A percentile compares a stretch with the other conserved stretches of the same genome.
Evolutionary conservation across 1,284 basidiomycete genomes (phyloP).

Genomic region (Ceratobasidium sp.): DNA sequence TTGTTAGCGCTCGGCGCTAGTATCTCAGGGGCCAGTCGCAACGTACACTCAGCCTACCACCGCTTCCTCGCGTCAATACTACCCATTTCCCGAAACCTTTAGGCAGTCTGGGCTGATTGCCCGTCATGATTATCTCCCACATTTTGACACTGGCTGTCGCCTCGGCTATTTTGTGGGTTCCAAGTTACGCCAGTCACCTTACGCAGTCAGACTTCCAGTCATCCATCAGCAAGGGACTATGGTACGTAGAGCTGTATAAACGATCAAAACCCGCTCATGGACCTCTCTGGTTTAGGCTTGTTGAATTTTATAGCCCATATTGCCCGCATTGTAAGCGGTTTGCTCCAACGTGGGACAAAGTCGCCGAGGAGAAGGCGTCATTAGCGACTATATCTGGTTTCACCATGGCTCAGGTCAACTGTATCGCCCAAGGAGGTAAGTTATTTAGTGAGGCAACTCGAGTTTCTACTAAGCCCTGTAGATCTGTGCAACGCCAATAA

Average conservation of each 20-base stretch:
- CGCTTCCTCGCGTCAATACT: background rate
- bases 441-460: conserved; percentile 44
- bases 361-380: conserved; percentile 68
- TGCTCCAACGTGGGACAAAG: conserved; percentile 84
- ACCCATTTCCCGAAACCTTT: background rate
- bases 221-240: conserved; percentile 47
- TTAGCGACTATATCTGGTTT: conserved; percentile 69
- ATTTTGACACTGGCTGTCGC: conserved; percentile 29
- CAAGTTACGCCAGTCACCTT: conserved; percentile 31
- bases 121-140: conserved; percentile 2
- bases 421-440: conserved; percentile 84
- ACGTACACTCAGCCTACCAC: conserved; percentile 27
- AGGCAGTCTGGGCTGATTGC: conserved; percentile 7
- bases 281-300: conserved; percentile 59
- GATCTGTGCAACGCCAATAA: conserved; percentile 82
- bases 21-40: conserved; percentile 7
- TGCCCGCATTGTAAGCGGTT: conserved; percentile 84
- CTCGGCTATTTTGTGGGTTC: background rate
- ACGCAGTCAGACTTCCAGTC: conserved; percentile 48
- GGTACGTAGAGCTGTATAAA: conserved; percentile 48
- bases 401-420: conserved; percentile 87
- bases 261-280: background rate
- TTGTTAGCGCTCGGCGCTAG: conserved; percentile 19
- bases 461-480: conserved; percentile 55
- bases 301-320: conserved; percentile 83